Evolutionary conservation across 192 early-diverging fungal species (phyloP), one percentile per base, ranked within the genome.

Genomic region (Mortierella alpina): DNA sequence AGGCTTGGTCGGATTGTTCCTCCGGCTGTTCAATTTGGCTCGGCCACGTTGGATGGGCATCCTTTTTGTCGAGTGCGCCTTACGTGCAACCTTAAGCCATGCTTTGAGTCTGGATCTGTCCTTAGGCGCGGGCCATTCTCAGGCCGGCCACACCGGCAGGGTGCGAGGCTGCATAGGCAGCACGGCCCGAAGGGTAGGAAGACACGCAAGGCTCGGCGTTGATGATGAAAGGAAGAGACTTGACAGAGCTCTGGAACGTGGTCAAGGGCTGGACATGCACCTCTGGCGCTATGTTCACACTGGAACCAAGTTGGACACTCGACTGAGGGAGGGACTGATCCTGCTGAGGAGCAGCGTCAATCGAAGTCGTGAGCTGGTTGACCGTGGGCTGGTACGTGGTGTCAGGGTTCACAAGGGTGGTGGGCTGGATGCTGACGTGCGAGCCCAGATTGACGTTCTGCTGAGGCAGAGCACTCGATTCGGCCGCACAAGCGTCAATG

Each of bases 301-400:
- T 41, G 1, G 64, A 68, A 2, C 77, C 77, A 14, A 80, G 63
- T 4, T 63, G 65, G 70, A 72, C 70, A n/a, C 63, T 72, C 18
- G 77, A 80, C 31, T 80, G 77, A 22, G 77, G 77, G 2, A 80
- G 60, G 10, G 70, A 80, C 48, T 80, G 77, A 17, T 80, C 77
- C 53, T 72, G 65, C 48, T 72, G 51, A 13, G 64, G 22, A 31
- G 69, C 65, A 20, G 77, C 70, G 11, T 80, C 23, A 60, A 80
- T 52, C 6, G 46, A 14, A 11, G 70, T 63, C 6, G 70, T 44
- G 52, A 72, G 49, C 40, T 80, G 77, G 50, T 68, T 68, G 53
- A 80, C 77, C 7, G 62, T 55, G 51, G 77, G 77, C 55, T 72
- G 77, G 60, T 80, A 80, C 13, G 66, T 63, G 20, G 70, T 72